Evolutionary conservation across 140 eudicot genomes (phyloP).

Genomic region (Cichorium intybus): DNA sequence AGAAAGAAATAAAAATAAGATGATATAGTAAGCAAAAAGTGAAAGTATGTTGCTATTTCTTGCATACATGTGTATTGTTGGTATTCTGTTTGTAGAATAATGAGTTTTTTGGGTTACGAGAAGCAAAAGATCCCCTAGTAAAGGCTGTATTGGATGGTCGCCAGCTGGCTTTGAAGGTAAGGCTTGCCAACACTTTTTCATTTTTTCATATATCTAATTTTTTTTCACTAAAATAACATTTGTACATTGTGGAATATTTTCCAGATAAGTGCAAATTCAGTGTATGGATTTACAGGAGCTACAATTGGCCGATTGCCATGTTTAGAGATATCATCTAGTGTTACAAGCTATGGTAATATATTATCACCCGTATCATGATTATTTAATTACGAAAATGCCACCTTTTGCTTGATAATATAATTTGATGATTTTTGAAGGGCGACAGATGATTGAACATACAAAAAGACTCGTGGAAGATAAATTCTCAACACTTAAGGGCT

Average conservation of each 20-base stretch:
- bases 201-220: too few relatives aligned
- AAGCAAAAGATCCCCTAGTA: conserved; percentile 95
- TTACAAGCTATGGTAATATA: conserved; percentile 92
- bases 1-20: too few relatives aligned
- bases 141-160: conserved; percentile 99
- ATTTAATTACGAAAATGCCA: conserved; percentile 1
- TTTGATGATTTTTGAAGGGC: conserved; percentile 54
- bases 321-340: conserved; percentile 97
- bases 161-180: conserved; percentile 92
- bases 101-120: conserved; percentile 41
- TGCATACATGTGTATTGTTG: too few relatives aligned
- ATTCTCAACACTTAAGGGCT: conserved; percentile 67
- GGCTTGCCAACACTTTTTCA: conserved; percentile 1
- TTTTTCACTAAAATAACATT: neutral
- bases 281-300: conserved; percentile 99
- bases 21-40: too few relatives aligned
- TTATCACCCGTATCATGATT: conserved; percentile 16
- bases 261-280: conserved; percentile 99
- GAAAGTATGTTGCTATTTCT: neutral
- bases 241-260: conserved; percentile 7
- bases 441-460: conserved; percentile 98
- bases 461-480: conserved; percentile 93
- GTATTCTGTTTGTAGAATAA: conserved; percentile 13
- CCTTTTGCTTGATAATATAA: conserved; percentile 14
- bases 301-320: conserved; percentile 95